These are phyloP conservation scores for Blastomyces gilchristii DNA, from an alignment of 2,329 filamentous ascomycete species.

Conservation along the genomic window DNA sequence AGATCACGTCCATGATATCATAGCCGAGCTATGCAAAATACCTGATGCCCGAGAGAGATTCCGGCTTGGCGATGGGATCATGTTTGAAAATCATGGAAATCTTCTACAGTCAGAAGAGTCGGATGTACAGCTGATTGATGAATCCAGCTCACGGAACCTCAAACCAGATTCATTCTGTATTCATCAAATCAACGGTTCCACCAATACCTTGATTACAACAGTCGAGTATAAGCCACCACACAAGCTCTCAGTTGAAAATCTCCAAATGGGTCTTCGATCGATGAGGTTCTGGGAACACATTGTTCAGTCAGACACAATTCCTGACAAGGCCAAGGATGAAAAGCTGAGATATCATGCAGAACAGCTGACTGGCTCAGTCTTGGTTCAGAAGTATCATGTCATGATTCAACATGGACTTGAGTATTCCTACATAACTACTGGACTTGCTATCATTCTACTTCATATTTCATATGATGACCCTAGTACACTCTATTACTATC, in stretches of 20 bases:
- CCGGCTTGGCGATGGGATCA: too few species aligned
- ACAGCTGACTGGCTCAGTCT: constrained; percentile 15
- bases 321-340: neutral
- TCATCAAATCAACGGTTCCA: neutral
- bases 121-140: too few species aligned
- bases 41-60: too few species aligned
- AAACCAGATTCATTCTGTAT: too few species aligned
- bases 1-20: too few species aligned
- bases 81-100: too few species aligned
- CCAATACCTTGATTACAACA: neutral
- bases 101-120: too few species aligned
- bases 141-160: too few species aligned
- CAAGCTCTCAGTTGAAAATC: neutral
- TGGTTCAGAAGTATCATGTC: constrained; percentile 23
- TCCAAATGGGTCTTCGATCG: neutral
- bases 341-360: constrained; percentile 19
- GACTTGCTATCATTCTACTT: constrained; percentile 17
- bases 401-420: constrained; percentile 24
- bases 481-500: constrained; percentile 14
- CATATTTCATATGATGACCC: constrained; percentile 15
- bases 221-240: neutral
- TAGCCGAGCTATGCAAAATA: too few species aligned
- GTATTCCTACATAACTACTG: constrained; percentile 22
- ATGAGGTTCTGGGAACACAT: neutral
- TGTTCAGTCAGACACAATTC: constrained; percentile 4